These are phyloP conservation scores for Chionographis japonica DNA, from an alignment of 106 monocot species.

Conservation along the genomic window DNA sequence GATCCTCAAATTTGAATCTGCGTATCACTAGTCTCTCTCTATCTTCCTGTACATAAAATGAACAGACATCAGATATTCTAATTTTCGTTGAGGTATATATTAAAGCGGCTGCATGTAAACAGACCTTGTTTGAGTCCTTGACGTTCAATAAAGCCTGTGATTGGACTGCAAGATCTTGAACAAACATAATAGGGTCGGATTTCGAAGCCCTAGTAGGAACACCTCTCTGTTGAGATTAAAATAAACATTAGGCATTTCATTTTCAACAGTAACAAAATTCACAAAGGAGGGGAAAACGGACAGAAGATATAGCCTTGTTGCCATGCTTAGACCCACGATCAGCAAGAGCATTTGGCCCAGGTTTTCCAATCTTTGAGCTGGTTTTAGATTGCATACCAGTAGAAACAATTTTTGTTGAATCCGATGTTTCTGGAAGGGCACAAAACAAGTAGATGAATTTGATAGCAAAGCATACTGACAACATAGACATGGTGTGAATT, in stretches of 20 bases:
- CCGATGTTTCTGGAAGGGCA: conserved; percentile 43
- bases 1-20: conserved; percentile 95
- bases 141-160: conserved; percentile 89
- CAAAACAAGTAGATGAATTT: conserved; percentile 8
- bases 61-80: background rate
- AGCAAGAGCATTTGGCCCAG: conserved; percentile 23
- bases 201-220: conserved; percentile 58
- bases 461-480: background rate
- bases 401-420: conserved; percentile 34
- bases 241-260: background rate
- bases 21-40: conserved; percentile 75
- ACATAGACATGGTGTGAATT: no score
- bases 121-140: conserved; percentile 93
- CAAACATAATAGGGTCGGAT: conserved; percentile 49
- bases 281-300: conserved; percentile 16
- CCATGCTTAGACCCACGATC: conserved; percentile 62
- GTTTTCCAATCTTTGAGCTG: conserved; percentile 52
- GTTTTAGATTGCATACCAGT: conserved; percentile 43
- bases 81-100: background rate
- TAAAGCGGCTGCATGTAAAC: background rate
- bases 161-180: conserved; percentile 83
- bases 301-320: conserved; percentile 37
- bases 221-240: conserved; percentile 39
- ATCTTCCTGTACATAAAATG: conserved; percentile 67
- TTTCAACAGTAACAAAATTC: background rate